Evolutionary conservation across 352 stramenopile genomes (phyloP).

Genomic region (Pythium rhizo-oryzae): DNA sequence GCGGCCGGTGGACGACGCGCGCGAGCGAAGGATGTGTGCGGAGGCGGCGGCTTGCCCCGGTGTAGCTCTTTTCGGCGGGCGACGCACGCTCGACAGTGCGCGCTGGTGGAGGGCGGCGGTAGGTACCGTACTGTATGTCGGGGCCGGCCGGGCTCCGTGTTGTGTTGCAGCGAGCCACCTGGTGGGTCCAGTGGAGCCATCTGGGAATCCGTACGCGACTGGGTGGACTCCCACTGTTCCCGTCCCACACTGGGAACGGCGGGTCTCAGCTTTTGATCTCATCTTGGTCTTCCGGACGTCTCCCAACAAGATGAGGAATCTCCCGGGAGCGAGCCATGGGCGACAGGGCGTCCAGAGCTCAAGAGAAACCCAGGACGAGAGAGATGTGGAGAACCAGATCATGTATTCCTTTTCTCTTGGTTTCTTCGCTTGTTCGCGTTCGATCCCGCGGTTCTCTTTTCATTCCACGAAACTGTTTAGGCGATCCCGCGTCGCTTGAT

Average conservation of each 20-base stretch:
- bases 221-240: constrained; percentile 14
- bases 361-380: background rate
- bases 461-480: too few species aligned
- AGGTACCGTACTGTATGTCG: too few species aligned
- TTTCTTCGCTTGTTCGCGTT: too few species aligned
- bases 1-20: constrained; percentile 2
- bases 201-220: constrained; percentile 24
- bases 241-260: background rate
- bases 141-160: background rate
- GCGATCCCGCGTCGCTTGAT: background rate
- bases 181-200: constrained; percentile 35
- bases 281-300: background rate
- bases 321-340: background rate
- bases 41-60: background rate
- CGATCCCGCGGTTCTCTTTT: too few species aligned
- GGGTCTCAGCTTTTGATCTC: constrained; percentile 6
- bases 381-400: too few species aligned
- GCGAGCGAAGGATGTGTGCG: constrained; percentile 1
- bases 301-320: constrained; percentile 5
- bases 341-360: background rate
- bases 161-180: constrained; percentile 18
- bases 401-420: too few species aligned
- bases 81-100: background rate
- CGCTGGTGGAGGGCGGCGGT: too few species aligned
- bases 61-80: constrained; percentile 3